Conservation (phyloP, 257 asterid genomes). For the Ballota nigra region DNA sequence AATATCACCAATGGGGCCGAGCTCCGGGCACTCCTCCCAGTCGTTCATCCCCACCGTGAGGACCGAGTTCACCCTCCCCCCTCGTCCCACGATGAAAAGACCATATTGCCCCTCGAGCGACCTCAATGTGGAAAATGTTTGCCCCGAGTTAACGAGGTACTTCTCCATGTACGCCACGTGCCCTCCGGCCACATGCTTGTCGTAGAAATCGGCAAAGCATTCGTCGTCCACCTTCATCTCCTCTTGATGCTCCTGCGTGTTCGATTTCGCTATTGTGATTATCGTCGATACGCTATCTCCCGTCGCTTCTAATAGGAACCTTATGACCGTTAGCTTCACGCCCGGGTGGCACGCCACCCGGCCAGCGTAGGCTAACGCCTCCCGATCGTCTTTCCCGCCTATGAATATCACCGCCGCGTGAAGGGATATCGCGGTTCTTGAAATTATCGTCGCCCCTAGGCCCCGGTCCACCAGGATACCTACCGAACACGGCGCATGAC, state of each 20-base stretch:
- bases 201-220: conserved; percentile 84
- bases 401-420: conserved; percentile 88
- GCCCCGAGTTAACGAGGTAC: conserved; percentile 81
- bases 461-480: conserved; percentile 89
- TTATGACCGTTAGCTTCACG: conserved; percentile 78
- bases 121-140: conserved; percentile 72
- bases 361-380: conserved; percentile 80
- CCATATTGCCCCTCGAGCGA: conserved; percentile 86
- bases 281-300: conserved; percentile 64
- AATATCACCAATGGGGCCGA: conserved; percentile 90
- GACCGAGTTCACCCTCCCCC: conserved; percentile 73
- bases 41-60: conserved; percentile 93
- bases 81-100: conserved; percentile 82
- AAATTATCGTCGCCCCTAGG: conserved; percentile 52
- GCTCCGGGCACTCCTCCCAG: conserved; percentile 97
- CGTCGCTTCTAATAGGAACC: conserved; percentile 68
- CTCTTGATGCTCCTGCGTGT: conserved; percentile 68
- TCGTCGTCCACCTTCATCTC: conserved; percentile 91
- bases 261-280: conserved; percentile 68
- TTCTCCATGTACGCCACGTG: conserved; percentile 85
- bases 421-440: conserved; percentile 51
- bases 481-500: conserved; percentile 82
- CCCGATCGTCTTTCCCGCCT: conserved; percentile 91
- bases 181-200: conserved; percentile 82
- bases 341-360: conserved; percentile 86